Evolutionary conservation across 106 monocot species (phyloP), one percentile per base, ranked within the genome.

Genomic region (Platanthera zijinensis): DNA sequence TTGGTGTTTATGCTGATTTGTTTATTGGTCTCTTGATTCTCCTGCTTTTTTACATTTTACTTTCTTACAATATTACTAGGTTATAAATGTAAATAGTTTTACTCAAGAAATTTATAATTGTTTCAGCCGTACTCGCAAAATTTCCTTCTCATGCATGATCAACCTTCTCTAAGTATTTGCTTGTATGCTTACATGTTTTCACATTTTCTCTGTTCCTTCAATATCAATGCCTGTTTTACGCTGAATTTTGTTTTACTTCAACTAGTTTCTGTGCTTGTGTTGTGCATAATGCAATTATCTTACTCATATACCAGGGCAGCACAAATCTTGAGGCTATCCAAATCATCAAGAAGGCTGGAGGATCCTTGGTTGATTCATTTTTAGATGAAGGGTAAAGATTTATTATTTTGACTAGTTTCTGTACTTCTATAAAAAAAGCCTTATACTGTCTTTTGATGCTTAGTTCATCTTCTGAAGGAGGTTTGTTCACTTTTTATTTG

Each of bases 341-440:
- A 78, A 99, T 99, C 48, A 89, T 99, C 17, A 99, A 99, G 74
- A 99, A 94, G 73, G 87, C 92, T 81, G 97, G 94, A 51, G 97
- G 97, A 63, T 99, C 97, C 17, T 81, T 99, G 78, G 87, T 71
- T 48, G 97, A 99, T 84, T 99, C 97, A 56, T 99, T 99, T 84
- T 82, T 99, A 39, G 97, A 94, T 81, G 97, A 94, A 82, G 97
- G 97, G 97, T 99, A n/a, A 99, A 52, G 75, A 48, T 11, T 32
- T 59, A n/a, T 56, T 56, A 13, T 15, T 28, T 63, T 3, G 19
- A 17, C 17, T 22, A 66, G 66, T 1, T 66, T 22, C 19, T 59
- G 7, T 56, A 2, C 15, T 66, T 66, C 11, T 66, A 66, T 28
- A 10, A 28, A 28, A 59, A 66, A 28, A 66, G 32, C 32, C 32